These are phyloP conservation scores for Silene noctiflora DNA, from an alignment of 179 eudicot species.

Conservation along the genomic window DNA sequence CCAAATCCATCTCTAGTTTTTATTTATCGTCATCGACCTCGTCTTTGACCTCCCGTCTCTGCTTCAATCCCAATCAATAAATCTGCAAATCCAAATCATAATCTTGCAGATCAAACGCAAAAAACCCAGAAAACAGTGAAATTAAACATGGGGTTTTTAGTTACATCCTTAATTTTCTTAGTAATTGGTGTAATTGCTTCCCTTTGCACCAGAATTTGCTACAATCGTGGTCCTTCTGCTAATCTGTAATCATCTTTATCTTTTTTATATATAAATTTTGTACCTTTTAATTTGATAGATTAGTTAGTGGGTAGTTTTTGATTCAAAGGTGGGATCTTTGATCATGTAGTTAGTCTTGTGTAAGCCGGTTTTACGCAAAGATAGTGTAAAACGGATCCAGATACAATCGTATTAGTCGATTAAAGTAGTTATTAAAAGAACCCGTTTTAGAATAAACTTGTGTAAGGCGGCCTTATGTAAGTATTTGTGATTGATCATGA, in stretches of 20 bases:
- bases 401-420: too few species aligned
- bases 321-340: constrained; percentile 22
- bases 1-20: too few species aligned
- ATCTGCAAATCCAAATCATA: constrained; percentile 4
- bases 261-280: neutral
- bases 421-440: too few species aligned
- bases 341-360: neutral
- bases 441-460: too few species aligned
- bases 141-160: constrained; percentile 52
- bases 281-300: neutral
- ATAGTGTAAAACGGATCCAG: too few species aligned
- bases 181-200: constrained; percentile 69
- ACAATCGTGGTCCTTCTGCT: constrained; percentile 81
- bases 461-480: too few species aligned
- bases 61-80: constrained; percentile 9
- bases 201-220: constrained; percentile 75
- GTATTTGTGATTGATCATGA: neutral
- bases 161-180: constrained; percentile 71
- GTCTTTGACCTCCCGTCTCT: neutral
- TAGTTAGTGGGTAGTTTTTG: neutral
- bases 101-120: neutral
- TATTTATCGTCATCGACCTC: neutral
- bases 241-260: constrained; percentile 59
- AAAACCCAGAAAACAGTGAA: constrained; percentile 1
- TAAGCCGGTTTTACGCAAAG: too few species aligned